Evolutionary conservation across 306 rosid species (phyloP), one percentile per base, ranked within the genome.

Genomic region (Pterocarpus macrocarpus): DNA sequence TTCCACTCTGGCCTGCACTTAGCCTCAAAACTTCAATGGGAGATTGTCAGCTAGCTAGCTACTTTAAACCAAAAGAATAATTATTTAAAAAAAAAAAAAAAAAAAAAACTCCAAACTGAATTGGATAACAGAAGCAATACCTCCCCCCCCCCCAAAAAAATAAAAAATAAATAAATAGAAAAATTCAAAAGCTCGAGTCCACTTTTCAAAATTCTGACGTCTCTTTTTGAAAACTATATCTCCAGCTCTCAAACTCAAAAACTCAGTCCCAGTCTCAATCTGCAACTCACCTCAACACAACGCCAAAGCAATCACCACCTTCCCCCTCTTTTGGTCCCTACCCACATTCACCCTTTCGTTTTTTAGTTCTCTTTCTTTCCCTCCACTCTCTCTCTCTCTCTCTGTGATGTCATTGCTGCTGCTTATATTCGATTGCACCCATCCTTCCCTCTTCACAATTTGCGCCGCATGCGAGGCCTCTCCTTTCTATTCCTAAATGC

Each of bases 361-460:
- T 7, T 10, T 3, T 69, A 17, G 12, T 39, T 55, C 36, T 38
- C 38, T 28, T 53, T 82, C 72, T 69, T 62, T 69, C 77, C 74
- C 47, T 62, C 71, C 74, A 38, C 69, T 84, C 75, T 38, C 71
- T 71, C n/a, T 62, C 74, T 33, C 69, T 6, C 43, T 3, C 5
- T 39, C 43, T 39, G 6, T 71, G 68, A 63, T 47, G 55, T 77
- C 82, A 55, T 72, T 79, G 78, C 77, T 55, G 13, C 81, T 55
- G 28, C 82, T 83, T 68, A 34, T 43, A 78, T 78, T 83, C 67
- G 64, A 83, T 83, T 71, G 7, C 71, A 28, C 76, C 80, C 75
- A 49, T 49, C 39, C 82, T 33, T 16, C 33, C 71, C 5, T 65
- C 50, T 65, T 11, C 33, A 14, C 57, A 50, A 15, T 50, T 50